These are phyloP conservation scores for Cutaneotrichosporon cutaneum DNA, from an alignment of 1,284 basidiomycete species.

Conservation along the genomic window DNA sequence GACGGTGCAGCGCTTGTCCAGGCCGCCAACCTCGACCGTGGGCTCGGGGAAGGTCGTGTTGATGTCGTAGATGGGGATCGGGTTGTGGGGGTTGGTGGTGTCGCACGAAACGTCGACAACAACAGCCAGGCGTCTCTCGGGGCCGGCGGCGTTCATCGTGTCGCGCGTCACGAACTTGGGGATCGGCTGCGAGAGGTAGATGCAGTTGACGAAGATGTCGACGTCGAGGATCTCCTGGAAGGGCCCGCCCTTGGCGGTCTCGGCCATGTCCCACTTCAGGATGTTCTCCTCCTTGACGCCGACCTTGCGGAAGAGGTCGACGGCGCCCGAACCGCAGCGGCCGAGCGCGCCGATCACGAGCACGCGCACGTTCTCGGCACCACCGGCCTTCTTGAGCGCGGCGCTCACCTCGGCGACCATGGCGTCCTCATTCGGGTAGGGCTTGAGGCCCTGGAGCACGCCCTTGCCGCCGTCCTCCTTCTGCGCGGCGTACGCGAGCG, in stretches of 20 bases:
- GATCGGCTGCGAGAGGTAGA: constrained; percentile 88
- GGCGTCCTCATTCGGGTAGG: constrained; percentile 74
- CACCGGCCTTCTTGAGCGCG: constrained; percentile 63
- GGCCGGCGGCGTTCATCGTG: constrained; percentile 71
- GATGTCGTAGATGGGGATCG: constrained; percentile 90
- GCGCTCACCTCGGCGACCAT: constrained; percentile 74
- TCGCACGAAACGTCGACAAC: constrained; percentile 99
- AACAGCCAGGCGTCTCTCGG: constrained; percentile 68
- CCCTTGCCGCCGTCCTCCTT: constrained; percentile 61
- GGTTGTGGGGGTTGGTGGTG: constrained; percentile 98
- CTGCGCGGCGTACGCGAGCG: constrained; percentile 75
- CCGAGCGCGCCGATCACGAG: constrained; percentile 96
- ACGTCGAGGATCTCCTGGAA: constrained; percentile 95
- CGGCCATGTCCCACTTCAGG: constrained; percentile 94
- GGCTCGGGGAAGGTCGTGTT: constrained; percentile 96
- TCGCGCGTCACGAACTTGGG: constrained; percentile 82
- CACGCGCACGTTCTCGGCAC: constrained; percentile 72
- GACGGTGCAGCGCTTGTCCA: constrained; percentile 61
- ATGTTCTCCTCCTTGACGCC: constrained; percentile 93
- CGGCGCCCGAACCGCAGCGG: constrained; percentile 92
- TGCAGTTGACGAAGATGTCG: constrained; percentile 99
- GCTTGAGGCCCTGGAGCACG: constrained; percentile 66
- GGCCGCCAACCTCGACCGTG: constrained; percentile 74
- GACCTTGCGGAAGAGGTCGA: constrained; percentile 91
- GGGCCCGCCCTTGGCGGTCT: constrained; percentile 96